Conservation (phyloP, 768 basidiomycete genomes). For the Auricularia sp. region DNA sequence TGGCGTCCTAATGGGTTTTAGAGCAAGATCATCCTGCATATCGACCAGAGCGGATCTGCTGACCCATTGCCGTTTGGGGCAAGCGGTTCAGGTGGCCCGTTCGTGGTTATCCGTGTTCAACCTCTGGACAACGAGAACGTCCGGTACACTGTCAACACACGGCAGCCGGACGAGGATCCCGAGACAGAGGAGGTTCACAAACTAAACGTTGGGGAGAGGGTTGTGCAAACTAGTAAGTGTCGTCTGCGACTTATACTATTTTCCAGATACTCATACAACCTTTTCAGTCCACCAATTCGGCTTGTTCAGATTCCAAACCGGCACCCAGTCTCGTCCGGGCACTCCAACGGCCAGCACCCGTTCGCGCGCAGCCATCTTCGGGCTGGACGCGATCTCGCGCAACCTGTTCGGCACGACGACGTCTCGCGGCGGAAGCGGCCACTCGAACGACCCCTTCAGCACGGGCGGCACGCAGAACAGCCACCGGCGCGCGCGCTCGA, state of each 20-base stretch:
- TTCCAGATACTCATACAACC: no score
- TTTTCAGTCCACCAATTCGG: conserved; percentile 63
- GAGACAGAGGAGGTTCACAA: conserved; percentile 76
- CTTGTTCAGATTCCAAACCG: conserved; percentile 78
- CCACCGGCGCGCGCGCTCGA: conserved; percentile 60
- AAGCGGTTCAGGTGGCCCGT: conserved; percentile 44
- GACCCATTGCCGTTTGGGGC: conserved; percentile 72
- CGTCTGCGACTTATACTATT: no score
- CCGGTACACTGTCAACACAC: conserved; percentile 67
- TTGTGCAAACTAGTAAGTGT: conserved; percentile 53
- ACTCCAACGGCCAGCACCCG: conserved; percentile 77
- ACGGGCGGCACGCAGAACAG: conserved; percentile 17
- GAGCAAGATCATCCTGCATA: conserved; percentile 83
- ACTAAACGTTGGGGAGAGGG: conserved; percentile 57
- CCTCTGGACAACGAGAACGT: conserved; percentile 77
- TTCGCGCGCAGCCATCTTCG: conserved; percentile 70
- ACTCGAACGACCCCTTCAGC: conserved; percentile 34
- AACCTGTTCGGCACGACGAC: conserved; percentile 68
- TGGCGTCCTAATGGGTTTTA: conserved; percentile 22
- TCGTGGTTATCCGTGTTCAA: conserved; percentile 72
- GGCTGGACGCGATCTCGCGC: conserved; percentile 80
- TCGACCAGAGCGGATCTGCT: conserved; percentile 67
- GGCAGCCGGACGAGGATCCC: conserved; percentile 55
- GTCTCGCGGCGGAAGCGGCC: conserved; percentile 43
- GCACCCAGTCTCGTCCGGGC: conserved; percentile 64